Conservation (phyloP, 192 early-diverging fungal species). For the Coemansia sp. region DNA sequence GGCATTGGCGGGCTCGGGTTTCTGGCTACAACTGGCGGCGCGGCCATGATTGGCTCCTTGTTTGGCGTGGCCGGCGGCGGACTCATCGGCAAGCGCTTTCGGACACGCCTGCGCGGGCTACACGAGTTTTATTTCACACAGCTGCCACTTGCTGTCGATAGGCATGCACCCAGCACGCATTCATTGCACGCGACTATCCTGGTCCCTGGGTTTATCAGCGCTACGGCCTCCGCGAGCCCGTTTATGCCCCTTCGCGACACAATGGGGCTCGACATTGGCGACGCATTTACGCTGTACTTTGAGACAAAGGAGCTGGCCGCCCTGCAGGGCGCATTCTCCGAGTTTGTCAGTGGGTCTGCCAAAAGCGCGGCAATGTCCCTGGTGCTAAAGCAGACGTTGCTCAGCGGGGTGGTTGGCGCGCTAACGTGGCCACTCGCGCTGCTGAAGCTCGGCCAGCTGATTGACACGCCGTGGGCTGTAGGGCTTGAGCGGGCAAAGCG, state of each 20-base stretch:
- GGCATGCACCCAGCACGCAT: conserved; percentile 10
- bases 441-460: conserved; percentile 51
- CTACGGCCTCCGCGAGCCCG: conserved; percentile 25
- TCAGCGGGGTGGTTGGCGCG: conserved; percentile 38
- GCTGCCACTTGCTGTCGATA: conserved; percentile 6
- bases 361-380: conserved; percentile 40
- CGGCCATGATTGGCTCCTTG: conserved; percentile 49
- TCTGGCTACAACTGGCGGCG: conserved; percentile 46
- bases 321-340: conserved; percentile 43
- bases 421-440: conserved; percentile 49
- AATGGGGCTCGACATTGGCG: conserved; percentile 38
- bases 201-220: conserved; percentile 51
- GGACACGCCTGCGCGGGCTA: conserved; percentile 44
- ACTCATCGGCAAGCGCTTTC: conserved; percentile 46
- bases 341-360: conserved; percentile 42
- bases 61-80: conserved; percentile 56
- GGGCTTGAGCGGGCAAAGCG: conserved; percentile 63
- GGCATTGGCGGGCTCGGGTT: conserved; percentile 52
- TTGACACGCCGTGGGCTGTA: conserved; percentile 73
- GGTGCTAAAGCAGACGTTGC: conserved; percentile 49
- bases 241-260: conserved; percentile 22
- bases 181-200: conserved; percentile 50
- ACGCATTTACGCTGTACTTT: conserved; percentile 53
- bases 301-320: conserved; percentile 48
- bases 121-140: conserved; percentile 46